These are phyloP conservation scores for Picea sitchensis DNA, from an alignment of 75 land plant species.

Conservation along the genomic window DNA sequence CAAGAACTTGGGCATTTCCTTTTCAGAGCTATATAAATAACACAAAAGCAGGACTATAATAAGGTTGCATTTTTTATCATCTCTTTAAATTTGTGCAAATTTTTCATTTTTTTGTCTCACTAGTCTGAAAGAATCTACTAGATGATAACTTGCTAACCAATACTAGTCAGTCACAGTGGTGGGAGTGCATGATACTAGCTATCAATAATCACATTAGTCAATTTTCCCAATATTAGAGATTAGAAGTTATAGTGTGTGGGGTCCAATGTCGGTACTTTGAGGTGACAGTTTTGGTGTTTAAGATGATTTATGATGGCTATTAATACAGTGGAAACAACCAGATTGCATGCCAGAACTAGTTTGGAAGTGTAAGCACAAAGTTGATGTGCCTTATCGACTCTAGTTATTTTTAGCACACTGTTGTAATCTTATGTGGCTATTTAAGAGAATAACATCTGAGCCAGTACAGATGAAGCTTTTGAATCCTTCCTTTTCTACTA, in stretches of 20 bases:
- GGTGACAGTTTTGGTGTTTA: background rate
- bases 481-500: background rate
- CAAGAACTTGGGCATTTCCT: background rate
- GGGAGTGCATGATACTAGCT: background rate
- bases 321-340: background rate
- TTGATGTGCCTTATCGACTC: background rate
- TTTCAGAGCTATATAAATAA: background rate
- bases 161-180: background rate
- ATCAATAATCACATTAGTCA: no score
- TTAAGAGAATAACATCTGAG: background rate
- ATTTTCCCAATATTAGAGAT: background rate
- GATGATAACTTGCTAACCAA: slow-evolving; percentile 8
- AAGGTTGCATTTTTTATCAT: background rate
- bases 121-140: background rate
- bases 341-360: background rate
- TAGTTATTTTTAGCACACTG: background rate
- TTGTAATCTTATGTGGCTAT: background rate
- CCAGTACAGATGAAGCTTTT: background rate
- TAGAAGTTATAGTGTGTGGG: background rate
- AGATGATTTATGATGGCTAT: slow-evolving; percentile 6
- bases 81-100: background rate
- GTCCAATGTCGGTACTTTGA: background rate
- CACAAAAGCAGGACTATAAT: background rate
- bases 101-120: background rate
- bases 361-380: background rate